Base-by-base conservation (phyloP, 352 stramenopile species). In the Globisporangium recalcitrans region DNA sequence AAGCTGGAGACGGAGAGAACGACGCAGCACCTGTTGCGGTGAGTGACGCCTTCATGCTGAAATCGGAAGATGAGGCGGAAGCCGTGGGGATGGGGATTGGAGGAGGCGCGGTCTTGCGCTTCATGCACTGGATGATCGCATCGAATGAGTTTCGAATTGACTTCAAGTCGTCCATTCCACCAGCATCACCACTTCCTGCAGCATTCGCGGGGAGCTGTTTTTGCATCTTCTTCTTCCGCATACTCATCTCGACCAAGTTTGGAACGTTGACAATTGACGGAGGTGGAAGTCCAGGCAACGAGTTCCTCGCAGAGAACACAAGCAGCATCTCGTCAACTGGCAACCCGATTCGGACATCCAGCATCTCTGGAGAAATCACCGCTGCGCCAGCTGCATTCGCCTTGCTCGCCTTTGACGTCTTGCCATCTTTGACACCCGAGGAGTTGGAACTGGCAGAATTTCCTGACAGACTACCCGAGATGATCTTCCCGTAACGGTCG, bases 91-190 rank as follows among this genome's bases (percentile, higher is more conserved):
- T 90, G 14, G 85, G 85, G 32, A 93, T 90, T 7, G 83, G 81
- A 7, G 85, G 80, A 19, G 84, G 75, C 16, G 83, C 73, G 4
- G 80, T 78, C 65, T 95, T 93, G 49, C 75, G 74, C 68, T 93
- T 93, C 85, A 93, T 91, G 52, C 85, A 91, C 62, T 91, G 82
- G 14, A 93, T 85, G 56, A 93, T 93, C 40, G 82, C 82, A 38
- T 91, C 82, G 40, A 93, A 93, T 26, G 85, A 93, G 6, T 69
- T 82, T 32, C 75, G 78, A 62, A 93, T 91, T 31, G 85, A 90
- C 67, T 88, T 87, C 24, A 92, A 67, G 65, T 92, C 82, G 48
- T 89, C 77, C 36, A 84, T 58, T n/a, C 68, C 69, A 29, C 62
- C 65, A 60, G 42, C 47, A 29, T 78, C 75, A 1, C 59, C 46